phyloP scores from a whole-genome alignment of 2,329 filamentous ascomycete genomes.

The Aphanocladium album region DNA sequence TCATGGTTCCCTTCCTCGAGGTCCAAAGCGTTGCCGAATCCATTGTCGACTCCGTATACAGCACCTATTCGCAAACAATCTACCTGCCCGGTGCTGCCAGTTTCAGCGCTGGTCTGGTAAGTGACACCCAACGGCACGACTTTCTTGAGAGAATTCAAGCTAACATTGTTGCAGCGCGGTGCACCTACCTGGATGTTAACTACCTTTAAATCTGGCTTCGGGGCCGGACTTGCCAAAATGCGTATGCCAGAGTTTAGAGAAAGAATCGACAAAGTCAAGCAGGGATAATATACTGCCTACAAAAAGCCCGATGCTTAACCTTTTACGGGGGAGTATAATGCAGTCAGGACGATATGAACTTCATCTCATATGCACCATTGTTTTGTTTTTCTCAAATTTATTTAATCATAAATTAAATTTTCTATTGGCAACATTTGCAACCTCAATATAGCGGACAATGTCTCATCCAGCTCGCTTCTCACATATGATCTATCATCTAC shows the following conservation, averaged over 20 bases:
- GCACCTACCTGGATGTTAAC: slow-evolving; percentile 20
- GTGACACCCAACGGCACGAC: slow-evolving; percentile 6
- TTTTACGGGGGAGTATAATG: background rate
- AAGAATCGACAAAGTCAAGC: background rate
- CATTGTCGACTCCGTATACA: slow-evolving; percentile 25
- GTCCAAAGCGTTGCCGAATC: slow-evolving; percentile 28
- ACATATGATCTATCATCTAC: slow-evolving; percentile 9
- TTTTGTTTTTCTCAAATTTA: no score
- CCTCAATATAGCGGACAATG: no score
- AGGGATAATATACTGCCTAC: no score
- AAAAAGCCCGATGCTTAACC: no score
- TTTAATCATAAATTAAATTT: no score
- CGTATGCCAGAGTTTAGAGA: background rate
- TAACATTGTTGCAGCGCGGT: slow-evolving; percentile 15
- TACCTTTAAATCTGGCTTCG: background rate
- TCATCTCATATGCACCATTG: background rate
- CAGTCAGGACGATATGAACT: background rate
- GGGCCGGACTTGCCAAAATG: background rate
- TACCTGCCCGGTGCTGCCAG: slow-evolving; percentile 26
- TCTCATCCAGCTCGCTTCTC: no score
- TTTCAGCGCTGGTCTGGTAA: slow-evolving; percentile 23
- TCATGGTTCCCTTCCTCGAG: slow-evolving; percentile 27
- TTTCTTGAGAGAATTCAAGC: no score
- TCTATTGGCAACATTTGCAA: no score
- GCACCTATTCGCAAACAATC: slow-evolving; percentile 25